Percentiles rank a stretch among this genome's conserved stretches.
Evolutionary conservation across 495 filamentous ascomycete genomes (phyloP).

Genomic region (Rostrohypoxylon terebratum): DNA sequence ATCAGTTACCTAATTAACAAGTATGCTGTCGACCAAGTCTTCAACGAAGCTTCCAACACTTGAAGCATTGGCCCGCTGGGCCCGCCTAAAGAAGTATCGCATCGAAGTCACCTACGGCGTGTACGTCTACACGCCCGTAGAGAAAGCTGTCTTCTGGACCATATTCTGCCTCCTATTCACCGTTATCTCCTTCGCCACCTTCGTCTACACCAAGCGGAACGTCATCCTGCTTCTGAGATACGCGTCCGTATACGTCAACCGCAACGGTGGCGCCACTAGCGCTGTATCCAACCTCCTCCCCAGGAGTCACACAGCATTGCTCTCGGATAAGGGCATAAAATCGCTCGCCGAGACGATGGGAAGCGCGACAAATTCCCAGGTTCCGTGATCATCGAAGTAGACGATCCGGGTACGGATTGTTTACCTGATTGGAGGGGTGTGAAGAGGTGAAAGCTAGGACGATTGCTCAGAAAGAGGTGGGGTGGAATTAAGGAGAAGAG

Average conservation of each 20-base stretch:
- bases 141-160: conserved; percentile 56
- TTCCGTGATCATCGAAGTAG: conserved; percentile 7
- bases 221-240: conserved; percentile 28
- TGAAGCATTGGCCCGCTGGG: conserved; percentile 47
- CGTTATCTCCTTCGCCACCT: conserved; percentile 37
- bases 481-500: background rate
- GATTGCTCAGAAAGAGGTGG: background rate
- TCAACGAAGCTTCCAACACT: conserved; percentile 25
- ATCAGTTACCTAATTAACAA: background rate
- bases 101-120: conserved; percentile 61
- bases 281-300: conserved; percentile 23
- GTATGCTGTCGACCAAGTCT: conserved; percentile 20
- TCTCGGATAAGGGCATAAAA: conserved; percentile 18
- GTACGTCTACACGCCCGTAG: conserved; percentile 61
- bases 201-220: conserved; percentile 36
- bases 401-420: background rate
- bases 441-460: background rate
- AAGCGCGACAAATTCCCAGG: conserved; percentile 30
- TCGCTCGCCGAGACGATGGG: conserved; percentile 38
- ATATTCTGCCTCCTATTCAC: conserved; percentile 46
- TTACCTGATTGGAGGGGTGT: background rate
- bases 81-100: conserved; percentile 62
- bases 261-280: conserved; percentile 4
- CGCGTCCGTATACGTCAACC: conserved; percentile 21
- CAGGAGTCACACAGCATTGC: background rate